Conservation (phyloP, 352 stramenopile genomes). For the Globisporangium yorkense region DNA sequence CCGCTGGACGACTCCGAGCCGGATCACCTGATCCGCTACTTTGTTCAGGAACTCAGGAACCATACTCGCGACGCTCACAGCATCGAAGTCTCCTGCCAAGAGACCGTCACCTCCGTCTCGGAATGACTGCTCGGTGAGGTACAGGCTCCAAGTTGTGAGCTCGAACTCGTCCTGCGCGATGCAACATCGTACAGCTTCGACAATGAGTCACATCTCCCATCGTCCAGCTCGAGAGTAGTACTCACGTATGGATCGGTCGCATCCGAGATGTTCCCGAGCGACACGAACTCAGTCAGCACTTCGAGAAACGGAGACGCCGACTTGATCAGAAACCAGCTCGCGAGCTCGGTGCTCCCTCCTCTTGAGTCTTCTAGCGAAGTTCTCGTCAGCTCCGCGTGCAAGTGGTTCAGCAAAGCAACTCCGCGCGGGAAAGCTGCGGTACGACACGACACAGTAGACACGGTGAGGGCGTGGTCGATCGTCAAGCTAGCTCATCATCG, state of each 20-base stretch:
- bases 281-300: conserved; percentile 43
- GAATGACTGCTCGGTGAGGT: conserved; percentile 20
- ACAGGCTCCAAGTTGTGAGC: conserved; percentile 32
- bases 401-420: conserved; percentile 39
- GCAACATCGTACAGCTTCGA: background rate
- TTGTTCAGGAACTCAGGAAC: conserved; percentile 27
- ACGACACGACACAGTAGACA: background rate
- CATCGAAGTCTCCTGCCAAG: conserved; percentile 16
- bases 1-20: conserved; percentile 32
- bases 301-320: conserved; percentile 44
- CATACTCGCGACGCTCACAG: conserved; percentile 14
- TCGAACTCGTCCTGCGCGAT: conserved; percentile 37
- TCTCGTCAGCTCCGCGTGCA: conserved; percentile 30
- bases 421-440: conserved; percentile 42
- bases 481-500: background rate
- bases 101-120: conserved; percentile 25
- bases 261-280: conserved; percentile 33
- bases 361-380: conserved; percentile 30
- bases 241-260: conserved; percentile 47
- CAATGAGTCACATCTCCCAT: background rate
- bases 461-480: background rate
- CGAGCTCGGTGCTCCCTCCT: conserved; percentile 23
- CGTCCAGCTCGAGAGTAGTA: conserved; percentile 5
- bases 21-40: conserved; percentile 18
- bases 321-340: conserved; percentile 55